These are phyloP conservation scores for Raffaelea arxii DNA, from an alignment of 2,329 filamentous ascomycete genomes.

Conservation along the genomic window DNA sequence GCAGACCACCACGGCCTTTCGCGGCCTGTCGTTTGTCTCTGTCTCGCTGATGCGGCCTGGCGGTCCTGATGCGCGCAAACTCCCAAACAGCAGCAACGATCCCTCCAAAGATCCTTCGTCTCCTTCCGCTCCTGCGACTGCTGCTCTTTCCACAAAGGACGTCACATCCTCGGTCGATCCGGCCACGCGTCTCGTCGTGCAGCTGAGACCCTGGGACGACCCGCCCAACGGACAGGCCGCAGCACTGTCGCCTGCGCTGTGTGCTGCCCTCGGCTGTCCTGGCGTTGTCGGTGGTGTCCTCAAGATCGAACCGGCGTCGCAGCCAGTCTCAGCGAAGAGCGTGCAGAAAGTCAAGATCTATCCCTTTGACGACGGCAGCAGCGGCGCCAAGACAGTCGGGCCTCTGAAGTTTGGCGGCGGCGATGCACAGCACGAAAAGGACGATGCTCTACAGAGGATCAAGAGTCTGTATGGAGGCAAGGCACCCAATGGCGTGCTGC, in stretches of 20 bases:
- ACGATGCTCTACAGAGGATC: constrained; percentile 65
- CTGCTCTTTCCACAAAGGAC: not conserved
- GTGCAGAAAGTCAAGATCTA: constrained; percentile 60
- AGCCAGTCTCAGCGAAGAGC: constrained; percentile 48
- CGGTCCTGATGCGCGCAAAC: constrained; percentile 64
- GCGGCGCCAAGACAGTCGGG: constrained; percentile 40
- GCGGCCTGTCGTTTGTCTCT: constrained; percentile 65
- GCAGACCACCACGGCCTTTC: constrained; percentile 59
- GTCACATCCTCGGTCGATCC: constrained; percentile 34
- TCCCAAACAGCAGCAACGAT: constrained; percentile 53
- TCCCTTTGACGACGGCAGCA: constrained; percentile 55
- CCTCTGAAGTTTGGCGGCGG: constrained; percentile 81
- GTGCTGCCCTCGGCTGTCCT: constrained; percentile 59
- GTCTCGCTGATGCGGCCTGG: constrained; percentile 84
- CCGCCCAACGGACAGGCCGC: constrained; percentile 73
- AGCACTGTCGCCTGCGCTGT: constrained; percentile 70
- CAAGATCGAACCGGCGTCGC: constrained; percentile 73
- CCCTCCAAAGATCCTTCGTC: no score
- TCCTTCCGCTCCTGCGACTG: not conserved
- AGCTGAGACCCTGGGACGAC: constrained; percentile 71
- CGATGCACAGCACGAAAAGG: constrained; percentile 72
- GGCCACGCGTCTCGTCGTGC: constrained; percentile 64
- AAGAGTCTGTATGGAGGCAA: constrained; percentile 59
- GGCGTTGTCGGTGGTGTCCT: constrained; percentile 78
- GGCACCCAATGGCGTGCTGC: constrained; percentile 53